Evolutionary conservation across 2,329 filamentous ascomycete genomes (phyloP), one percentile per base, ranked within the genome.

Genomic region (Pestalotiopsis sp.): DNA sequence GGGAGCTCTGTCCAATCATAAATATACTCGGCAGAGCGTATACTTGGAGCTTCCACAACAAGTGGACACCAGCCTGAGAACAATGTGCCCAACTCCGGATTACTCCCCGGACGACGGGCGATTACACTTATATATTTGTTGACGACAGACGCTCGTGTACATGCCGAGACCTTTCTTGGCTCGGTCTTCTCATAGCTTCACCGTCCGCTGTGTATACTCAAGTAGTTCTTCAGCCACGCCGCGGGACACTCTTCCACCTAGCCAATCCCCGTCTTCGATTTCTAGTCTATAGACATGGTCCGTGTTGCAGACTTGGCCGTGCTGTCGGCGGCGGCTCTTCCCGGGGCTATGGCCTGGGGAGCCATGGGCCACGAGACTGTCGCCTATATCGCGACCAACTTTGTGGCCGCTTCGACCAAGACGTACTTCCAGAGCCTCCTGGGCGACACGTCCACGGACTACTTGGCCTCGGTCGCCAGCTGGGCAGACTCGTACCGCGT

Each of bases 331-430:
- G 61, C 71, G n/a, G 39, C 65, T 64, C 68, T 72, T 13, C 73
- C 75, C 52, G 67, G 74, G 64, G 71, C 70, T 39, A 25, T 73
- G 65, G 82, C 82, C 67, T 84, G 82, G 82, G 82, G 82, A 13
- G 75, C 77, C 7, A 79, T 83, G 69, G 86, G 86, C 70, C 86
- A 88, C 73, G 83, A 84, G 70, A 84, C 86, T 0, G 80, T 88
- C n/a, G 86, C 86, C 23, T 86, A 86, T 74, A 75, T 88, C 58
- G 86, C 86, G 1, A 81, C 80, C 64, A 81, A 85, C 75, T 86
- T 85, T 72, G 80, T 87, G 9, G 70, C 78, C 14, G 66, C 81
- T 0, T 77, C 78, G 12, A 85, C 85, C 0, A 75, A 79, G 64
- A 70, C 76, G 11, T 82, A 82, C 75, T 80, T 86, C 72, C 80